Evolutionary conservation across 1,284 basidiomycete species (phyloP).

Genomic region (Mixia osmundae): DNA sequence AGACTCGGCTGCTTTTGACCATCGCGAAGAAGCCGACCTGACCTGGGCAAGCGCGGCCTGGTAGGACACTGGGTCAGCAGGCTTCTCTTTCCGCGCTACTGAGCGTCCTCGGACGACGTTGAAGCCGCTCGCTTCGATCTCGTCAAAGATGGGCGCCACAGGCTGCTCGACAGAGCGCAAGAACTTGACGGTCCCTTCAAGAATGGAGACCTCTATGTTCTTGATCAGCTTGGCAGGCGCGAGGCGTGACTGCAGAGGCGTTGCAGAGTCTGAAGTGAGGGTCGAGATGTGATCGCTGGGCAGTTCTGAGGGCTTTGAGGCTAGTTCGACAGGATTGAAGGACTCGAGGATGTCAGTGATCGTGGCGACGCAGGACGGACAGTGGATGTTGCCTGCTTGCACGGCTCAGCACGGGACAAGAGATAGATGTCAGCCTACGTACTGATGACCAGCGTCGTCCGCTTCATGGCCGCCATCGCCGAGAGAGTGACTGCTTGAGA

Average conservation of each 20-base stretch:
- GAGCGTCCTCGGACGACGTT: constrained; percentile 8
- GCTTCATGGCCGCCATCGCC: no score
- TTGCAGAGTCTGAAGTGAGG: no score
- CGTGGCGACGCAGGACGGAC: constrained; percentile 24
- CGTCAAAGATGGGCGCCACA: neutral
- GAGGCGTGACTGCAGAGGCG: no score
- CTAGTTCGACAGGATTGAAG: constrained; percentile 15
- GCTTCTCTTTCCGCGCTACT: constrained; percentile 3
- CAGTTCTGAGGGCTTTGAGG: no score
- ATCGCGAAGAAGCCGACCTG: constrained; percentile 4
- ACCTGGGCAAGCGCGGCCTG: constrained; percentile 9
- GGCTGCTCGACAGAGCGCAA: constrained; percentile 1
- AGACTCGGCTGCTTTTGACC: no score
- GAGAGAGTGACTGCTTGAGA: no score
- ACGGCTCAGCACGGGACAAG: neutral
- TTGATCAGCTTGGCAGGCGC: no score
- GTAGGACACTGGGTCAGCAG: constrained; percentile 3
- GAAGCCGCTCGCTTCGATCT: constrained; percentile 19
- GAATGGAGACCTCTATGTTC: constrained; percentile 8
- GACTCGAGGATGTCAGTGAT: constrained; percentile 19
- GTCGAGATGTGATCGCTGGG: no score
- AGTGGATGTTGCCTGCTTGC: constrained; percentile 18
- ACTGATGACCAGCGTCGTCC: constrained; percentile 4
- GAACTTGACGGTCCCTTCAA: constrained; percentile 13
- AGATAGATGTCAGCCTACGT: neutral